Evolutionary conservation across 2,329 filamentous ascomycete species (phyloP).

Genomic region (Tolypocladium tundrense): DNA sequence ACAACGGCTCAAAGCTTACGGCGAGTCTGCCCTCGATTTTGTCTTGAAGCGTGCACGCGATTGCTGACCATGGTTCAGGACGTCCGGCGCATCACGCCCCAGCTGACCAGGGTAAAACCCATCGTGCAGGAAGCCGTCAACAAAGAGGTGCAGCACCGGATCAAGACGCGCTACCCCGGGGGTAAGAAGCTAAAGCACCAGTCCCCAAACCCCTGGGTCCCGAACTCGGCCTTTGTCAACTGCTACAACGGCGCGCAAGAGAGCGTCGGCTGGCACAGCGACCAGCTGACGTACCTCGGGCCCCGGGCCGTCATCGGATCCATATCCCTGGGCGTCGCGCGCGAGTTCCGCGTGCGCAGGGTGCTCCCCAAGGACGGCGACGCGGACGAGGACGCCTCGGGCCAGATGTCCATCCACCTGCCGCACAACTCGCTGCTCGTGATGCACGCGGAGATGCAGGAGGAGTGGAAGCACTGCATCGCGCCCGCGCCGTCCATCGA

Average conservation of each 20-base stretch:
- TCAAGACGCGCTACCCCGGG: conserved; percentile 54
- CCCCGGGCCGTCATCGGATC: conserved; percentile 84
- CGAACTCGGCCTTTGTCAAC: conserved; percentile 91
- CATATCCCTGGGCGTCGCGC: conserved; percentile 79
- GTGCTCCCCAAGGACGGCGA: conserved; percentile 52
- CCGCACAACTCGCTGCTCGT: conserved; percentile 89
- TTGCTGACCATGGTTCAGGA: conserved; percentile 36
- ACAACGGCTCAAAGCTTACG: conserved; percentile 68
- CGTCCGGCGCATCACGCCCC: conserved; percentile 64
- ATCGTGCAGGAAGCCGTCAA: conserved; percentile 71
- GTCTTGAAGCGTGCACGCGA: background rate
- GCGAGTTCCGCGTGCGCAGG: conserved; percentile 80
- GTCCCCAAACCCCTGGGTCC: conserved; percentile 60
- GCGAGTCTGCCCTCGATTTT: conserved; percentile 22
- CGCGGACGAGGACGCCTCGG: conserved; percentile 53
- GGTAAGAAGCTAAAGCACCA: conserved; percentile 71
- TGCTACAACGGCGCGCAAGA: conserved; percentile 77
- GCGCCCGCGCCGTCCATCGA: conserved; percentile 65
- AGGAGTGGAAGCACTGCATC: conserved; percentile 90
- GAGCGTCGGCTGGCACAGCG: conserved; percentile 84
- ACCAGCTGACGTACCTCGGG: conserved; percentile 87
- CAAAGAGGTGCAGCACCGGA: conserved; percentile 60
- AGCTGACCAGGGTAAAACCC: conserved; percentile 59
- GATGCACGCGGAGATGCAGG: conserved; percentile 98
- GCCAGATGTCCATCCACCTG: conserved; percentile 85